These are phyloP conservation scores for Fusarium subtropicale DNA, from an alignment of 2,329 filamentous ascomycete species.

Conservation along the genomic window DNA sequence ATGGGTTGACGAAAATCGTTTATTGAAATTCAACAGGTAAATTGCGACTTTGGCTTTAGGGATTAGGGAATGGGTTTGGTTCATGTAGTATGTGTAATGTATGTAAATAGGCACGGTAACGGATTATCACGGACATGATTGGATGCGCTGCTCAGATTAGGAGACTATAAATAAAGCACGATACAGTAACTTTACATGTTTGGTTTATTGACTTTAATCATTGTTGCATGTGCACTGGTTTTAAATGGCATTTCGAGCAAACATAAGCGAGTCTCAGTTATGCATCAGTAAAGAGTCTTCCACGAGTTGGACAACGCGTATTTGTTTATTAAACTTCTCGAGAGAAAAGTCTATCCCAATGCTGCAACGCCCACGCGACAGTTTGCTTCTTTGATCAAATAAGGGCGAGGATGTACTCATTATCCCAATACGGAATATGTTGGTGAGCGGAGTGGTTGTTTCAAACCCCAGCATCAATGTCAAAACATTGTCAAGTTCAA, in stretches of 20 bases:
- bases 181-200: background rate
- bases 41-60: constrained; percentile 10
- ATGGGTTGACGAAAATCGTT: constrained; percentile 3
- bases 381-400: background rate
- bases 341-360: background rate
- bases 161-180: constrained; percentile 25
- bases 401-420: background rate
- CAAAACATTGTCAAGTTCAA: background rate
- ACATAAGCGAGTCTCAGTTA: background rate
- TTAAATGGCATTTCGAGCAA: background rate
- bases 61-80: constrained; percentile 7
- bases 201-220: no score
- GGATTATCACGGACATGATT: constrained; percentile 32
- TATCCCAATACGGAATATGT: background rate
- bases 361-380: background rate
- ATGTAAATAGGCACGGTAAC: constrained; percentile 37
- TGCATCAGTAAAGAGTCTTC: background rate
- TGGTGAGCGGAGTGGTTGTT: background rate
- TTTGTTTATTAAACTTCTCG: no score
- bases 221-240: background rate
- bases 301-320: background rate
- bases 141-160: constrained; percentile 23
- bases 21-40: constrained; percentile 6
- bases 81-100: constrained; percentile 32
- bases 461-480: background rate